Evolutionary conservation across 2,329 filamentous ascomycete genomes (phyloP), one percentile per base, ranked within the genome.

Genomic region (Aspergillus costaricaensis): DNA sequence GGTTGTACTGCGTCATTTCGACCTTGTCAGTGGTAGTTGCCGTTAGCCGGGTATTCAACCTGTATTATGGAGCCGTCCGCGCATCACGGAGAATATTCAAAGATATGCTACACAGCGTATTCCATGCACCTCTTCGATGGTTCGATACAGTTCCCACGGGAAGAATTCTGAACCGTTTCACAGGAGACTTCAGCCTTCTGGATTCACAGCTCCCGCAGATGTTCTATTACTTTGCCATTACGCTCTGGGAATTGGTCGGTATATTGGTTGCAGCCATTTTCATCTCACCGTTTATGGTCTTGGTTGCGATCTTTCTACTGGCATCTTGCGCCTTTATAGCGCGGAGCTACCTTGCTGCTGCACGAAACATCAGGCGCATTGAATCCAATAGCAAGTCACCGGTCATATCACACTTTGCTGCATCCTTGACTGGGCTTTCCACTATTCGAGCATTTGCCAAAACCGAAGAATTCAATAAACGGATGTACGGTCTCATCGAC

Each of bases 391-490:
- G 86, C 58, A 93, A 92, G 74, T 91, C 88, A 0, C 91, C 91
- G 0, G 86, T 94, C 1, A 93, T 92, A 67, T 91, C 94, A 72
- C 87, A 91, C 63, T 93, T 94, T 68, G 88, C 88, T 10, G 87
- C 89, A 1, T 86, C 89, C 0, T 82, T 94, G 9, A 83, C 85
- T 0, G 91, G 91, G 5, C 85, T 95, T 17, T 81, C 86, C 1
- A 93, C 91, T 0, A 91, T 95, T 55, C 86, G 91, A 12, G 88
- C 89, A 0, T 94, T 91, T 66, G 86, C 86, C 64, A 92, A 91
- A 77, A 79, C 81, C 0, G 80, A 86, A 19, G 81, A 82, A 1
- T 94, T 92, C 65, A 79, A 90, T 49, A 81, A 87, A 10, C 83
- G 86, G 58, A 92, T 94, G 88, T 88, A 88, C 71, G 72, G 74